Evolutionary conservation across 148 eudicot genomes (phyloP).

Genomic region (Rhododendron simsii): DNA sequence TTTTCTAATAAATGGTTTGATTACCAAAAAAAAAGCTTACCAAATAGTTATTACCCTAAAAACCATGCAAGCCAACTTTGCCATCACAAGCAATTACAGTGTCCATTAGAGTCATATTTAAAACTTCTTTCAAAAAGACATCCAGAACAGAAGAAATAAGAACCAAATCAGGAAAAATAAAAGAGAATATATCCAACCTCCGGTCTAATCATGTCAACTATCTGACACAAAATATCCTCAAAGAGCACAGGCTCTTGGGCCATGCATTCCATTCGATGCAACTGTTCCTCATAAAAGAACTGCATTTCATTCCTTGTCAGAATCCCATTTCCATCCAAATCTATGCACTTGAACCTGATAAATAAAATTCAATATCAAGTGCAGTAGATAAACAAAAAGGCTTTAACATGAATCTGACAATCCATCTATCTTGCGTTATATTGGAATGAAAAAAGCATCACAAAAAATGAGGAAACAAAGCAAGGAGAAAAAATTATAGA

Average conservation of each 20-base stretch:
- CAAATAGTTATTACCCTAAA: neutral
- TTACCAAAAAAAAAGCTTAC: neutral
- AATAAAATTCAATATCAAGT: constrained; percentile 3
- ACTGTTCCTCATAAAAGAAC: constrained; percentile 94
- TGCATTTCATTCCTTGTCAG: constrained; percentile 91
- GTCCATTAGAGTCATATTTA: neutral
- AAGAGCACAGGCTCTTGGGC: constrained; percentile 96
- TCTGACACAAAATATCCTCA: constrained; percentile 97
- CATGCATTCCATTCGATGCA: constrained; percentile 99
- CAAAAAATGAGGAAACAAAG: neutral
- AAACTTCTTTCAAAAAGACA: constrained; percentile 1
- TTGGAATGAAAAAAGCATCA: neutral
- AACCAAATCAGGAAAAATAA: neutral
- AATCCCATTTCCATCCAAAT: constrained; percentile 87
- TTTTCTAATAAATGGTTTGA: neutral
- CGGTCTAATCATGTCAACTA: constrained; percentile 86
- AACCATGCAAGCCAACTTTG: neutral
- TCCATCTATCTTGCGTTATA: neutral
- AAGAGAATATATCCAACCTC: constrained; percentile 45
- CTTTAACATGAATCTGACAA: neutral
- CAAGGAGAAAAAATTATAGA: neutral
- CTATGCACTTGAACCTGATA: constrained; percentile 94
- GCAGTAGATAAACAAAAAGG: neutral
- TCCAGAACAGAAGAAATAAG: neutral
- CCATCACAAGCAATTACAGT: neutral